phyloP scores from a whole-genome alignment of 305 asterid species.

The Fraxinus nigra region DNA sequence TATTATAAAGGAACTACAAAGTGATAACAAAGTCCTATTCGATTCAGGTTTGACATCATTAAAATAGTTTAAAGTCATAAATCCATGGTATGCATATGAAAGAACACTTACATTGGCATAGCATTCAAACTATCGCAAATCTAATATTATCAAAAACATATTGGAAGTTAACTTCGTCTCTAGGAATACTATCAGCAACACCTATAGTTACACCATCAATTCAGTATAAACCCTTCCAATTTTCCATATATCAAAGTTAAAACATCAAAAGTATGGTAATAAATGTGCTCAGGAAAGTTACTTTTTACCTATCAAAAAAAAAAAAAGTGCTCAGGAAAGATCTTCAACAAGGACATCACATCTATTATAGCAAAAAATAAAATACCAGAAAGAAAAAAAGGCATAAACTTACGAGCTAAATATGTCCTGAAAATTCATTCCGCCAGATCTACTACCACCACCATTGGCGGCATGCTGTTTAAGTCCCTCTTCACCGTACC shows the following conservation, averaged over 20 bases:
- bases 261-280: background rate
- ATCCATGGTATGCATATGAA: background rate
- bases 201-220: background rate
- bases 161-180: background rate
- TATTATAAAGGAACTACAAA: background rate
- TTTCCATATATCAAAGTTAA: background rate
- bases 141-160: conserved; percentile 1
- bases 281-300: background rate
- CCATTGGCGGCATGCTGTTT: conserved; percentile 92
- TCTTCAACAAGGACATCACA: background rate
- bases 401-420: conserved; percentile 71
- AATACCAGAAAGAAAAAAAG: background rate
- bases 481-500: conserved; percentile 92
- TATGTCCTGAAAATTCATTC: conserved; percentile 88
- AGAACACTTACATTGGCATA: background rate
- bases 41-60: background rate
- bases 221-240: background rate
- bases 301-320: too few relatives aligned
- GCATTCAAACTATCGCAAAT: background rate
- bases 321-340: background rate
- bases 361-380: background rate
- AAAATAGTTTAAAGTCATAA: background rate
- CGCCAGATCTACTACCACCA: conserved; percentile 74
- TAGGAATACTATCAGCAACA: background rate
- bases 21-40: background rate